phyloP scores from a whole-genome alignment of 2,329 filamentous ascomycete genomes.

The Lizonia empirigonia region DNA sequence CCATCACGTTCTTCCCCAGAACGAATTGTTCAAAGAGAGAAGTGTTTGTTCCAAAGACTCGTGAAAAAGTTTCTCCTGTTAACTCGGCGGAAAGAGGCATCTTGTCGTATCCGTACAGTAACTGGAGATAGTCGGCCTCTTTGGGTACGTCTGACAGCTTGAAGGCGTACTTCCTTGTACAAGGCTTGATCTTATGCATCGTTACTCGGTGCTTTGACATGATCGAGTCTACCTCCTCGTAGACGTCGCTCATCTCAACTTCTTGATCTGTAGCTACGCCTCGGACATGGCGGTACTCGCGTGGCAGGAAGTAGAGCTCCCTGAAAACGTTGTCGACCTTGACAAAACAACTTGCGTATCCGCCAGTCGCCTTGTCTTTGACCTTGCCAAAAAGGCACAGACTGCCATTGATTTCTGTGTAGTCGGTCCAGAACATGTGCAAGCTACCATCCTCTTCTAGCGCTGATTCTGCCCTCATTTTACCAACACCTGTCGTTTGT shows the following conservation, averaged over 20 bases:
- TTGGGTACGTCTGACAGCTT: slow-evolving; percentile 86
- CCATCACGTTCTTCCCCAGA: slow-evolving; percentile 98
- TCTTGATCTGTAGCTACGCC: slow-evolving; percentile 76
- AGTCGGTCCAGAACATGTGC: slow-evolving; percentile 96
- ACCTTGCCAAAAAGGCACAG: slow-evolving; percentile 97
- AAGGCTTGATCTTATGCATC: slow-evolving; percentile 93
- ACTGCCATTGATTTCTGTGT: slow-evolving; percentile 87
- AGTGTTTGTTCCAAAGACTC: slow-evolving; percentile 92
- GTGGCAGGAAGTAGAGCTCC: slow-evolving; percentile 91
- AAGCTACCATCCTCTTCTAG: slow-evolving; percentile 92
- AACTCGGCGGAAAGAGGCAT: slow-evolving; percentile 71
- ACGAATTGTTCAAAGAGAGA: slow-evolving; percentile 97
- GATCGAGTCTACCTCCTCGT: slow-evolving; percentile 82
- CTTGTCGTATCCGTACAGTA: slow-evolving; percentile 94
- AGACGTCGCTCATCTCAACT: slow-evolving; percentile 86
- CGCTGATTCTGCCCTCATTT: slow-evolving; percentile 82
- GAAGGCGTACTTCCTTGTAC: slow-evolving; percentile 91
- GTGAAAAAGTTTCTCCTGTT: slow-evolving; percentile 87
- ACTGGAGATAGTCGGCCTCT: slow-evolving; percentile 89
- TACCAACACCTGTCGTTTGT: slow-evolving; percentile 71
- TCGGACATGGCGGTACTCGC: slow-evolving; percentile 64
- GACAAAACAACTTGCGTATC: slow-evolving; percentile 89
- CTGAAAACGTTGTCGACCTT: slow-evolving; percentile 94
- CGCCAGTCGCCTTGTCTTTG: slow-evolving; percentile 79
- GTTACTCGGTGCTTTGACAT: slow-evolving; percentile 86